These are phyloP conservation scores for Psilocybe cyanescens DNA, from an alignment of 768 basidiomycete genomes.

Conservation along the genomic window DNA sequence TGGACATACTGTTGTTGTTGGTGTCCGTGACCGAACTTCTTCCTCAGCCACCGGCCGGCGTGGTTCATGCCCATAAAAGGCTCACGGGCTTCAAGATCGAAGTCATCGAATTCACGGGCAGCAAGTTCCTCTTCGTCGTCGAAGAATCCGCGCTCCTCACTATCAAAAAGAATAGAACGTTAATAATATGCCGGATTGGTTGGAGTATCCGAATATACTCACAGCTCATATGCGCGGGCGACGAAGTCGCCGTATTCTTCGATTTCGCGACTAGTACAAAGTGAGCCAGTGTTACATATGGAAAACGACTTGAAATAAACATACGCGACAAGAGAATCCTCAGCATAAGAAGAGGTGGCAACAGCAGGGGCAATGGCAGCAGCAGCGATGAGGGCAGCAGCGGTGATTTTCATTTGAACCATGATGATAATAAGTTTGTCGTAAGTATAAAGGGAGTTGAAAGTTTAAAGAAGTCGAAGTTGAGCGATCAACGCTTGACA, in stretches of 20 bases:
- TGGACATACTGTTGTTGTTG: neutral
- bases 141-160: neutral
- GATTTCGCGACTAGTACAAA: slow-evolving; percentile 7
- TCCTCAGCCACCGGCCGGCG: slow-evolving; percentile 1
- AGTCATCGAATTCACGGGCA: slow-evolving; percentile 17
- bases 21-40: neutral
- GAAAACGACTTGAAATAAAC: neutral
- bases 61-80: slow-evolving; percentile 13
- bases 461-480: slow-evolving; percentile 10
- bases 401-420: slow-evolving; percentile 27
- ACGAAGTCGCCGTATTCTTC: slow-evolving; percentile 11
- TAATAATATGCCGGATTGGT: too few relatives aligned
- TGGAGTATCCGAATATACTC: neutral
- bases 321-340: slow-evolving; percentile 17
- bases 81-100: slow-evolving; percentile 11
- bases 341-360: slow-evolving; percentile 15
- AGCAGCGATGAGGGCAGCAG: slow-evolving; percentile 21
- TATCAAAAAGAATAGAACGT: neutral
- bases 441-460: slow-evolving; percentile 5
- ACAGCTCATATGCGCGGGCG: slow-evolving; percentile 14
- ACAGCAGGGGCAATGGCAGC: slow-evolving; percentile 23
- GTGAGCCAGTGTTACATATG: neutral
- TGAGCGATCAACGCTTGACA: slow-evolving; percentile 24
- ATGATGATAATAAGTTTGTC: slow-evolving; percentile 17
- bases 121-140: slow-evolving; percentile 10